These are phyloP conservation scores for Paramyrothecium sp. DNA, from an alignment of 2,329 filamentous ascomycete species.

Conservation along the genomic window DNA sequence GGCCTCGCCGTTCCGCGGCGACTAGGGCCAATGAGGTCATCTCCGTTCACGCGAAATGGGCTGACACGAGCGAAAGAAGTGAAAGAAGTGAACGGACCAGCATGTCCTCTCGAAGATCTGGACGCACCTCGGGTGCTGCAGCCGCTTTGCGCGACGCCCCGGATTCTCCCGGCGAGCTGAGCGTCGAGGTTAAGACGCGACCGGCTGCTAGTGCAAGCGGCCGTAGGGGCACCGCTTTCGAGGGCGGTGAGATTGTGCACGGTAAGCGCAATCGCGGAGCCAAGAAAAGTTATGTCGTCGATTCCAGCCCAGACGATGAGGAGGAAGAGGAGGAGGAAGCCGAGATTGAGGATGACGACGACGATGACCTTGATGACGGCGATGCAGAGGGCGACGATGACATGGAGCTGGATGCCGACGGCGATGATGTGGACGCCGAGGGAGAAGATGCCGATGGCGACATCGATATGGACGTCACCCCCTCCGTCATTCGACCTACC, in stretches of 20 bases:
- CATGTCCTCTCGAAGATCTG: conserved; percentile 54
- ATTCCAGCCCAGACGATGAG: conserved; percentile 49
- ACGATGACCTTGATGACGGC: conserved; percentile 40
- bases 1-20: conserved; percentile 45
- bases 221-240: conserved; percentile 36
- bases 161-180: conserved; percentile 49
- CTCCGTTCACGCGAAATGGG: conserved; percentile 38
- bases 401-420: conserved; percentile 35
- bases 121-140: conserved; percentile 39
- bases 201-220: conserved; percentile 44
- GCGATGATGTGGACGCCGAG: conserved; percentile 38
- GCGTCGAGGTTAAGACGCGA: conserved; percentile 53
- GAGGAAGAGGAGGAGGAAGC: conserved; percentile 38
- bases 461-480: conserved; percentile 45
- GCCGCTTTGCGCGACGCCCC: conserved; percentile 42
- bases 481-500: conserved; percentile 32
- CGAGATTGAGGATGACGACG: conserved; percentile 34
- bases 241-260: conserved; percentile 45
- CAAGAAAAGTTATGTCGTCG: conserved; percentile 61
- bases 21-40: conserved; percentile 41
- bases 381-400: conserved; percentile 33
- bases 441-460: conserved; percentile 39
- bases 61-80: conserved; percentile 36
- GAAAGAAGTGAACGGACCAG: conserved; percentile 30
- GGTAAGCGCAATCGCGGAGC: conserved; percentile 53